phyloP scores from a whole-genome alignment of 441 rosid species.

The Gossypium laxum region DNA sequence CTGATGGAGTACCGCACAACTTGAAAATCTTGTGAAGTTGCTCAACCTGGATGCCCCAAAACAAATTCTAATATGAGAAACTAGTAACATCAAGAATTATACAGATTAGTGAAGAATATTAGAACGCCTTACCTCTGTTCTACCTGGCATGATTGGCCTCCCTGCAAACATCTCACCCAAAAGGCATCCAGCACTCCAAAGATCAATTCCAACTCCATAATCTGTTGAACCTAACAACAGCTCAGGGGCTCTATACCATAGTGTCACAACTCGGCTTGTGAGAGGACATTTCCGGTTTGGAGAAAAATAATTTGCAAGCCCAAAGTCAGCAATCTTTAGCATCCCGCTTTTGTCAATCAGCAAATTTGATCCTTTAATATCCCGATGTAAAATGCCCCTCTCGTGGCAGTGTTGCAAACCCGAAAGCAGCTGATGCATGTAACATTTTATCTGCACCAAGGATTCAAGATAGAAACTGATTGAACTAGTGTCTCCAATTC shows the following conservation, averaged over 20 bases:
- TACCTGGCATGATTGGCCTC: conserved; percentile 63
- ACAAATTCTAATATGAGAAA: background rate
- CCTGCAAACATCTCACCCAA: conserved; percentile 66
- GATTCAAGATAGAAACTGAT: conserved; percentile 4
- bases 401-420: conserved; percentile 51
- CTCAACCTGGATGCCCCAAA: conserved; percentile 33
- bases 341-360: conserved; percentile 39
- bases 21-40: conserved; percentile 59
- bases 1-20: conserved; percentile 54
- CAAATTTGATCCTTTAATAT: conserved; percentile 47
- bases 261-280: conserved; percentile 70
- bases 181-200: conserved; percentile 84
- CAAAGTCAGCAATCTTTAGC: conserved; percentile 51
- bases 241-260: conserved; percentile 84
- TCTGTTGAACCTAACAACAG: conserved; percentile 55
- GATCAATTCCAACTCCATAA: conserved; percentile 64
- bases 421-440: conserved; percentile 48
- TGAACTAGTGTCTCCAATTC: background rate
- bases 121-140: conserved; percentile 44
- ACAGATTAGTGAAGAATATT: background rate
- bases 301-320: conserved; percentile 39
- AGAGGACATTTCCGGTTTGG: conserved; percentile 40
- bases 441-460: conserved; percentile 41
- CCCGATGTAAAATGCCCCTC: conserved; percentile 45
- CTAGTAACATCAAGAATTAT: background rate